Base-by-base conservation (phyloP, 441 rosid species). In the Euphorbia corollata region DNA sequence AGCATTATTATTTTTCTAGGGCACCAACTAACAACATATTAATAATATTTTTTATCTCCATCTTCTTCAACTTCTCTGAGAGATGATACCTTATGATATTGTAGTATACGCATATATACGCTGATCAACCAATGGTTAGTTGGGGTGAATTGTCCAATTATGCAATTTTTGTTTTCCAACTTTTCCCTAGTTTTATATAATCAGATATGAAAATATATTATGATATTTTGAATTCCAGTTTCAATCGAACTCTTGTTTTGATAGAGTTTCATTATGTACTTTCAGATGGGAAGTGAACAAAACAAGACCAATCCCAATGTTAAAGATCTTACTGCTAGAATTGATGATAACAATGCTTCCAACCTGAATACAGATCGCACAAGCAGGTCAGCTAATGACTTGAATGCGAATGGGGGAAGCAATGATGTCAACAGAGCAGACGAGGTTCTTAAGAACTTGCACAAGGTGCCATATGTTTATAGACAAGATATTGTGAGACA, bases 401-500 rank as follows among this genome's bases (percentile, higher is more conserved):
- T 73, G 64, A 69, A 67, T 61, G 74, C 70, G 24, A 65, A 67
- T 69, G 51, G 68, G 55, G 73, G 69, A 54, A 66, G 70, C 59
- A 70, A 54, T 64, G 75, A 32, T 64, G 74, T 71, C 54, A 62
- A 67, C 59, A 78, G 69, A 63, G 47, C 68, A 53, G 64, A 63
- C 62, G 85, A 68, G 58, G 71, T 71, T 63, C 69, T 68, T 23
- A 63, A 71, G 72, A 78, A 75, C 51, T 70, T 64, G 60, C 80
- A 77, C n/a, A 74, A 58, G 67, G 79, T 77, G 53, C 87, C 86
- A 0, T 80, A 74, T 70, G 73, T 88, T 63, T 91, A 88, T 68
- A 75, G 92, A 67, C 87, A 94, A 77, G 99, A 94, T 80, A 78
- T 90, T 68, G 97, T 94, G 58, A 82, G 80, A 65, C 84, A 80